Percentiles rank a stretch among this genome's conserved stretches.
phyloP scores from a whole-genome alignment of 2,329 filamentous ascomycete genomes.

The Fusarium albidum region DNA sequence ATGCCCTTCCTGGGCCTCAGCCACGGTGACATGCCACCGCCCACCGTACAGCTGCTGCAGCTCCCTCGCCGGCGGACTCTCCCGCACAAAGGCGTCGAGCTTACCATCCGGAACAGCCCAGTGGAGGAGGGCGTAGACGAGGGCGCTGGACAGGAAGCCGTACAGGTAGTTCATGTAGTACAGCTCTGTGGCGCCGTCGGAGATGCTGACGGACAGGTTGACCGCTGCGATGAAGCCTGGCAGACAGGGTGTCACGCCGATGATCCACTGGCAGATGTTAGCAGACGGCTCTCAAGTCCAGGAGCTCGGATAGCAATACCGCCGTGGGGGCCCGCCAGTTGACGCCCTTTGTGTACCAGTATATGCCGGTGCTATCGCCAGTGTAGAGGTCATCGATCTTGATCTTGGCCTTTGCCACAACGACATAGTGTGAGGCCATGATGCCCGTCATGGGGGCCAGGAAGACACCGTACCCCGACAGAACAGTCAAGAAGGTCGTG shows the following conservation, averaged over 20 bases:
- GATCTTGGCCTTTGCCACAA: slow-evolving; percentile 46
- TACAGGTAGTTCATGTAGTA: slow-evolving; percentile 52
- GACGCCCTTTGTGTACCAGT: slow-evolving; percentile 51
- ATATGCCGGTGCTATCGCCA: slow-evolving; percentile 43
- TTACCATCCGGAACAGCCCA: slow-evolving; percentile 36
- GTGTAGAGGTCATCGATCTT: slow-evolving; percentile 48
- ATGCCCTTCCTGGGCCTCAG: slow-evolving; percentile 15
- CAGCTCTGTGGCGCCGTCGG: slow-evolving; percentile 48
- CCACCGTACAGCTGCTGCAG: slow-evolving; percentile 41
- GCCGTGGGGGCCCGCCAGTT: slow-evolving; percentile 52
- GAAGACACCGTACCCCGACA: slow-evolving; percentile 49
- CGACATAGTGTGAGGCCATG: slow-evolving; percentile 48
- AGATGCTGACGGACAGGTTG: slow-evolving; percentile 43
- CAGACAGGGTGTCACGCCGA: slow-evolving; percentile 49
- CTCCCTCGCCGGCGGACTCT: slow-evolving; percentile 33
- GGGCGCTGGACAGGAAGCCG: slow-evolving; percentile 46
- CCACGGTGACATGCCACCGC: slow-evolving; percentile 43
- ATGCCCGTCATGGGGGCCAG: slow-evolving; percentile 51
- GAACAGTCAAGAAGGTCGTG: slow-evolving; percentile 46
- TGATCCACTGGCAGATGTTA: slow-evolving; percentile 45
- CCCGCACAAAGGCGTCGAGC: slow-evolving; percentile 43
- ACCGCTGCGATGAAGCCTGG: slow-evolving; percentile 54
- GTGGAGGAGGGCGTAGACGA: slow-evolving; percentile 45
- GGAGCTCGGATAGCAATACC: slow-evolving; percentile 40
- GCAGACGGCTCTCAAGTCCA: background rate